Base-by-base conservation (phyloP, 2,329 filamentous ascomycete genomes). In the Gnomoniopsis smithogilvyi region DNA sequence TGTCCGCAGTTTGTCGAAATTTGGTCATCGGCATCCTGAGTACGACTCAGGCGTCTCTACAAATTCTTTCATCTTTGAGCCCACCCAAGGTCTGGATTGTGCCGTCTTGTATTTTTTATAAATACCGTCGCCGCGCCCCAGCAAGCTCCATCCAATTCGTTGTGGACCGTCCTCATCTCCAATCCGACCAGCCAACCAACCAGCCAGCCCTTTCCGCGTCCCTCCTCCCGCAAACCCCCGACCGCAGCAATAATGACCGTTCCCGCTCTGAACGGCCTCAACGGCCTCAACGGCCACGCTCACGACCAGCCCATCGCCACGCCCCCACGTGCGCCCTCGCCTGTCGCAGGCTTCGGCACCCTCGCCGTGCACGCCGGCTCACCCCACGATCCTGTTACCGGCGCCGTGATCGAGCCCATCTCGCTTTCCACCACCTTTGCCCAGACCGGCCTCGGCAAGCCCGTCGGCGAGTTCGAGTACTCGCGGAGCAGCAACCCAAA, bases 361-460 rank as follows among this genome's bases (percentile, higher is more conserved):
- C 84, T 96, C 63, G 95, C 95, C 59, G 95, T 99, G 21, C 95
- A 99, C 76, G 93, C 94, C 64, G 95, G 95, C 62, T 85, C 92
- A 47, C 91, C 91, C 68, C 91, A 96, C 73, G 95, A 99, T 77
- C 90, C 94, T 51, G 80, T 85, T 45, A 99, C 94, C 24, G 95
- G 95, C 64, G 95, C 95, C 66, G 95, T 99, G 68, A 99, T 99
- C 73, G 92, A 95, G 76, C 79, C 95, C 67, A 97, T 99, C 73
- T 97, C 94, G 11, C 86, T 99, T 24, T 96, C 93, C 24, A 98
- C 95, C 17, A 99, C 95, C 6, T 99, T 94, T 71, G 92, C 91
- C n/a, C 95, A 99, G 78, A 88, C 86, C 15, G 84, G 86, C 14
- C 92, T 96, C 22, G 95, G 94, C 64, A 86, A 90, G 74, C 95